Base-by-base conservation (phyloP, 2,329 filamentous ascomycete genomes). In the Aphanoascus verrucosus region DNA sequence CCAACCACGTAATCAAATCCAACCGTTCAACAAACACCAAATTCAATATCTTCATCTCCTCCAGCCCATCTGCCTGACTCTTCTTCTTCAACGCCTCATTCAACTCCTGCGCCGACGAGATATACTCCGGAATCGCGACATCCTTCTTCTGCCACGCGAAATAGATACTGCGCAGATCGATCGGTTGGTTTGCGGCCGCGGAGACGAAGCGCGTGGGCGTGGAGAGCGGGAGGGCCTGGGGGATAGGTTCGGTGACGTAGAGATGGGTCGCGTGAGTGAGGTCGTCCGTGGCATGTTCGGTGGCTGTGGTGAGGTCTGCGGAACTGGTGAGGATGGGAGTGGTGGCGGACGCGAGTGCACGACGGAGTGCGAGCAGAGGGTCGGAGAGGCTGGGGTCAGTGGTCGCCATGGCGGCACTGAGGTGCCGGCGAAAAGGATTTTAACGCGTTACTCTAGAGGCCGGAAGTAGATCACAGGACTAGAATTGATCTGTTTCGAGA, bases 131-230 rank as follows among this genome's bases (percentile, higher is more conserved):
- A 60, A 94, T 89, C 52, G 85, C 82, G 53, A 85, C 82, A 73
- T 97, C 91, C 69, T 89, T 88, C 72, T 96, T 94, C 64, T 87
- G 77, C 88, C 89, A 98, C 53, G 89, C 89, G 66, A 97, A 95
- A 75, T 91, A 96, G 71, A 96, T 91, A 67, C 86, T 93, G 66
- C 93, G 88, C 61, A 98, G 77, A 67, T 96, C 88, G 63, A 95
- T 83, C 3, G 85, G 42, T 53, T 77, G 75, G 46, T 80, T 77
- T 34, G 70, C 70, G 46, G 82, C 80, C 55, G 81, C 79, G n/a
- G 88, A 90, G 56, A 86, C 79, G 74, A 97, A 97, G 62, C 93
- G 88, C 60, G 93, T 98, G 8, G 84, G 77, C 12, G 79, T 78
- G 49, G 80, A 82, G 59, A 95, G 79, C 1, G 84, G 76, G 55